Conservation (phyloP, 176 grass and related monocot genomes). For the Alloteropsis semialata region DNA sequence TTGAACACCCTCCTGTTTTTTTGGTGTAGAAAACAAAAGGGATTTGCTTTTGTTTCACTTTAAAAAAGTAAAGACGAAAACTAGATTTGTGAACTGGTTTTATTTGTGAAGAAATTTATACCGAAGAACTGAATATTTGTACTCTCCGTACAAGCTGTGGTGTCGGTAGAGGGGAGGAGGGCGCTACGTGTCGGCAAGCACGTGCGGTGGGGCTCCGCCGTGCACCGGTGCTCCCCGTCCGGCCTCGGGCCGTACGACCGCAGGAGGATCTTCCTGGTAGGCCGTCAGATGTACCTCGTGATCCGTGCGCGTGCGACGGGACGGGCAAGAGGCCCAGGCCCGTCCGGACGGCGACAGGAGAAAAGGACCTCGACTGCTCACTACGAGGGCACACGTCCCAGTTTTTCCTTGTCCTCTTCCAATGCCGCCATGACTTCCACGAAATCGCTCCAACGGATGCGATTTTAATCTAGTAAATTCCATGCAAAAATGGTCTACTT, state of each 20-base stretch:
- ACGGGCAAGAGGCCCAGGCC: too few relatives aligned
- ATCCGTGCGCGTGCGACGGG: not conserved
- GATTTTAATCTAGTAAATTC: too few relatives aligned
- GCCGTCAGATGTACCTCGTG: slow-evolving; percentile 48
- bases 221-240: not conserved
- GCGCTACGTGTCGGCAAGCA: not conserved
- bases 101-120: too few relatives aligned
- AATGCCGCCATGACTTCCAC: not conserved
- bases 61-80: not conserved
- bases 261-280: slow-evolving; percentile 30
- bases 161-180: not conserved
- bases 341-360: slow-evolving; percentile 27
- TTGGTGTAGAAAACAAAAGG: not conserved
- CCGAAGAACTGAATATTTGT: not conserved
- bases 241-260: slow-evolving; percentile 43
- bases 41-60: not conserved
- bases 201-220: slow-evolving; percentile 26
- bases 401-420: slow-evolving; percentile 9
- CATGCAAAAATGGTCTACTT: too few relatives aligned
- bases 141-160: not conserved
- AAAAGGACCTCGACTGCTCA: slow-evolving; percentile 14
- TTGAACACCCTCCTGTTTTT: not conserved
- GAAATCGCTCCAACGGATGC: not conserved
- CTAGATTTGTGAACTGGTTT: too few relatives aligned
- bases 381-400: not conserved